Base-by-base conservation (phyloP, 1,284 basidiomycete species). In the Ustilago trichophora region DNA sequence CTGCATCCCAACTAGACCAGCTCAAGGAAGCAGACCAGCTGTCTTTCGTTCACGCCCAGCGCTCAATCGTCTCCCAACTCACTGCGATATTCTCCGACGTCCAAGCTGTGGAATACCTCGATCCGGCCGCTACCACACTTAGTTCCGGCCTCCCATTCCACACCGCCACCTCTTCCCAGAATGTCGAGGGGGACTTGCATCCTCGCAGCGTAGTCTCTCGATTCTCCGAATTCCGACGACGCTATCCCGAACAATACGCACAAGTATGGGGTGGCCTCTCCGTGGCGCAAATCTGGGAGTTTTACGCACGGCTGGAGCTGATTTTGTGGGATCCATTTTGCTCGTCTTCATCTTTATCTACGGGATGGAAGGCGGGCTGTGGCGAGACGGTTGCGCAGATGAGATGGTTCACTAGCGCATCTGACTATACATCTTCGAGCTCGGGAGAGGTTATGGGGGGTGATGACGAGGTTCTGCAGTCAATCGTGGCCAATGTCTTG, bases 261-360 rank as follows among this genome's bases (percentile, higher is more conserved):
- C 51, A 72, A 34, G 60, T 74, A 1, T 80, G 77, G 77, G 78
- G 77, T 22, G 74, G 77, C 2, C 57, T 80, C 4, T 76, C 76
- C 0, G 51, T 80, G 2, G 68, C 73, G 0, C 67, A 66, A 42
- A 70, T 73, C 12, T 79, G 77, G 78, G 72, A 78, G 24, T 78
- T 76, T 36, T 80, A 73, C 43, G 71, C 70, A 4, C 59, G 78
- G 0, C 47, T 49, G 7, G 76, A 79, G 46, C 22, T 76, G 24
- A 49, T 62, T 1, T 37, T 53, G 2, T 78, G 73, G 73, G 67
- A 76, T 11, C 42, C 56, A n/a, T n/a, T n/a, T 9, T 46, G 32
- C 25, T 34, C 49, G 15, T 49, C 18, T 16, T 38, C 13, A 16
- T n/a, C n/a, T n/a, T n/a, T n/a, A n/a, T n/a, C n/a, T n/a, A n/a